phyloP scores from a whole-genome alignment of 2,329 filamentous ascomycete genomes.

The Thyridium curvatum region DNA sequence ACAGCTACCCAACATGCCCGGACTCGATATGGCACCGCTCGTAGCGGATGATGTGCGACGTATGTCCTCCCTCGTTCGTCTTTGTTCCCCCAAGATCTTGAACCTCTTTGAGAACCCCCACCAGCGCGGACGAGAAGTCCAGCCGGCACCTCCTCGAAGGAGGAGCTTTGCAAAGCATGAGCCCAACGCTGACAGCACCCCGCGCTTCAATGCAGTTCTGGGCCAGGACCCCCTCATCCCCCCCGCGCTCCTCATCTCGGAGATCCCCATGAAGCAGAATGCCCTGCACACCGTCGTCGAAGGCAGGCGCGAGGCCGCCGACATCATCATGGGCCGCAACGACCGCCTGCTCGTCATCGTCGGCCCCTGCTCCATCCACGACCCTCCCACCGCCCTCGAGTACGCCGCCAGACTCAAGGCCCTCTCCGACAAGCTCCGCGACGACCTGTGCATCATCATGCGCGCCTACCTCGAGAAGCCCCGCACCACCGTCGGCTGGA shows the following conservation, averaged over 20 bases:
- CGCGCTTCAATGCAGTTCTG: conserved; percentile 54
- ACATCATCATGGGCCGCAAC: conserved; percentile 67
- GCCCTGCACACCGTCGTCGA: conserved; percentile 64
- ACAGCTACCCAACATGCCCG: conserved; percentile 27
- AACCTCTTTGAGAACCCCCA: not conserved
- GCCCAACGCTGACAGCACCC: conserved; percentile 19
- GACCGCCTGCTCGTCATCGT: conserved; percentile 66
- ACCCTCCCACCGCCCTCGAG: conserved; percentile 81
- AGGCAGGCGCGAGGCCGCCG: conserved; percentile 61
- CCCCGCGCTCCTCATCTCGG: conserved; percentile 77
- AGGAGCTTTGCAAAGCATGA: not conserved
- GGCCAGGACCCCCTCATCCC: conserved; percentile 92
- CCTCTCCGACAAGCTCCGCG: conserved; percentile 80
- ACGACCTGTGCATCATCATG: conserved; percentile 94
- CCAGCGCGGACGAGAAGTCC: not conserved
- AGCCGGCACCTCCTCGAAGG: not conserved
- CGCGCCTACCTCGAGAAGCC: conserved; percentile 98
- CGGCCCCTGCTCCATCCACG: conserved; percentile 95
- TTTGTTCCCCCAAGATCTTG: not conserved
- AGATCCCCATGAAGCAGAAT: conserved; percentile 65
- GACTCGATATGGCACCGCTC: conserved; percentile 31
- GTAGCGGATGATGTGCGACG: conserved; percentile 37
- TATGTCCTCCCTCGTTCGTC: conserved; percentile 9
- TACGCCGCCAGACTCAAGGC: conserved; percentile 82
- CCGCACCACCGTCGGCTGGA: conserved; percentile 96